These are phyloP conservation scores for Nyctanthes arbortristis DNA, from an alignment of 257 asterid genomes.

Conservation along the genomic window DNA sequence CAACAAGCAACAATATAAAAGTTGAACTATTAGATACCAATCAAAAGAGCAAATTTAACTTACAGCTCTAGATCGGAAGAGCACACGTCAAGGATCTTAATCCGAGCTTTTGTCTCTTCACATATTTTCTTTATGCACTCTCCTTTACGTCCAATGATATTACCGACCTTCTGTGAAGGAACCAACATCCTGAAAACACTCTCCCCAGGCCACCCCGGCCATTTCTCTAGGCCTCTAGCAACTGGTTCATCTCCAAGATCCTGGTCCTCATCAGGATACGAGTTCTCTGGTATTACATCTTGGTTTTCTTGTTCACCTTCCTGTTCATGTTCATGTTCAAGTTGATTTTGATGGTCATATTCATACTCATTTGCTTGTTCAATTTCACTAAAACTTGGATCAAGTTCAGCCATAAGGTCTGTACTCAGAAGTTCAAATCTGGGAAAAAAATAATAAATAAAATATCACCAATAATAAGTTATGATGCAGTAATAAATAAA, in stretches of 20 bases:
- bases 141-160: constrained; percentile 98
- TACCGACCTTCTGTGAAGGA: constrained; percentile 96
- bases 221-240: constrained; percentile 60
- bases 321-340: constrained; percentile 21
- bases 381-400: constrained; percentile 31
- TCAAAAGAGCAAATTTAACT: constrained; percentile 35
- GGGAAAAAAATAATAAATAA: too few species aligned
- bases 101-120: constrained; percentile 95
- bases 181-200: constrained; percentile 86
- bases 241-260: constrained; percentile 45
- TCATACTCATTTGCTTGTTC: constrained; percentile 25
- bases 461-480: too few species aligned
- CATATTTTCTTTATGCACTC: constrained; percentile 90
- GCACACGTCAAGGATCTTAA: constrained; percentile 96
- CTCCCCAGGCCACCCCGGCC: constrained; percentile 99
- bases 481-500: neutral
- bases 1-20: neutral
- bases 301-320: constrained; percentile 21
- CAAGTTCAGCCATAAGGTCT: constrained; percentile 58
- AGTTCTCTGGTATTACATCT: constrained; percentile 34
- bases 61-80: constrained; percentile 98
- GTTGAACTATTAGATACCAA: constrained; percentile 11
- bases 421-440: constrained; percentile 15
- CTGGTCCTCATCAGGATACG: constrained; percentile 48
- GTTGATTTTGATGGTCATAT: constrained; percentile 28